Percentiles rank a stretch among this genome's conserved stretches.
Conservation (phyloP, 495 filamentous ascomycete genomes). For the Jackrogersella multiformis region DNA sequence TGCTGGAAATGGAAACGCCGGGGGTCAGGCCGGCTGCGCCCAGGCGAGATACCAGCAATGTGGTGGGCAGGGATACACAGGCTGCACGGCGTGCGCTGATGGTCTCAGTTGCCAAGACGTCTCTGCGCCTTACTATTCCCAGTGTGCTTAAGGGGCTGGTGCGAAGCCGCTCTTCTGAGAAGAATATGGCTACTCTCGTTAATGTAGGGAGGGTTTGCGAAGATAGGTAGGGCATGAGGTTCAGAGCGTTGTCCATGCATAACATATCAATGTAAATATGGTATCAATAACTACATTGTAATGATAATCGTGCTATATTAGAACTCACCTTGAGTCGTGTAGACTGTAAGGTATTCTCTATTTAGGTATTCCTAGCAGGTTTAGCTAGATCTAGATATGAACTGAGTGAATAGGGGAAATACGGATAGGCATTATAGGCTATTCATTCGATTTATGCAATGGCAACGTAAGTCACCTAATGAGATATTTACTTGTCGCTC, state of each 20-base stretch:
- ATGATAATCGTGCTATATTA: background rate
- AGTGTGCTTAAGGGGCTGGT: constrained; percentile 50
- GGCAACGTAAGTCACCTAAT: too few species aligned
- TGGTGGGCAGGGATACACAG: constrained; percentile 57
- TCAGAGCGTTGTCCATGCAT: background rate
- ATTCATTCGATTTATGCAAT: too few species aligned
- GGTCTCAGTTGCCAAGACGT: constrained; percentile 43
- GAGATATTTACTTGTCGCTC: too few species aligned
- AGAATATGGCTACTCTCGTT: background rate
- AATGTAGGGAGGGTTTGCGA: background rate
- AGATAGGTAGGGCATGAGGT: background rate
- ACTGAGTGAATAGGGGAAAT: too few species aligned
- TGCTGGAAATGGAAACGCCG: constrained; percentile 3
- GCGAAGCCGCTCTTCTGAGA: background rate
- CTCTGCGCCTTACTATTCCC: constrained; percentile 52
- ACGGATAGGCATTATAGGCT: too few species aligned
- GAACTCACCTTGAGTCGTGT: too few species aligned
- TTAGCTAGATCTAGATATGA: too few species aligned
- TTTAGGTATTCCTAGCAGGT: too few species aligned
- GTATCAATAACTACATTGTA: background rate
- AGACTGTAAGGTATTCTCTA: too few species aligned
- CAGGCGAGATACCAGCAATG: constrained; percentile 54
- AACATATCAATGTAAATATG: background rate
- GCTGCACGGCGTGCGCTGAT: constrained; percentile 52
- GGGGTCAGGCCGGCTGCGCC: constrained; percentile 31